Evolutionary conservation across 306 rosid species (phyloP).

Genomic region (Pyrus pyrifolia): DNA sequence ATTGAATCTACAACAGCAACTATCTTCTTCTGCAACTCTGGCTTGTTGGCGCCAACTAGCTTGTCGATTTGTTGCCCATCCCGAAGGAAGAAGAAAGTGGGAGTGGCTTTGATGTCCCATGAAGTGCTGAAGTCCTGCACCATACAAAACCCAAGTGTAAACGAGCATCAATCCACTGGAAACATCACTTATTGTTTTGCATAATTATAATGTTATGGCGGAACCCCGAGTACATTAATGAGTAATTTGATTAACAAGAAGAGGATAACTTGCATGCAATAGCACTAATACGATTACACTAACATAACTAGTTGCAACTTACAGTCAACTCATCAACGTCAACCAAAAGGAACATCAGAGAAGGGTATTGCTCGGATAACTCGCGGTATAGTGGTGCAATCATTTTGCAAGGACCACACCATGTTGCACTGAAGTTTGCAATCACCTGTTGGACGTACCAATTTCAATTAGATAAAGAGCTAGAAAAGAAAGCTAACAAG

Average conservation of each 20-base stretch:
- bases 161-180: neutral
- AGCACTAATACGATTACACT: neutral
- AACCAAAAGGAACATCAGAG: slow-evolving; percentile 69
- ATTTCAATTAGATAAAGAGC: slow-evolving; percentile 6
- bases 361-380: slow-evolving; percentile 72
- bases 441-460: slow-evolving; percentile 54
- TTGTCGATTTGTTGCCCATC: slow-evolving; percentile 83
- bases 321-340: slow-evolving; percentile 94
- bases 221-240: neutral
- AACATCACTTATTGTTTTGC: neutral
- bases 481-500: neutral
- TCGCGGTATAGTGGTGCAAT: slow-evolving; percentile 66
- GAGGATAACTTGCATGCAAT: neutral
- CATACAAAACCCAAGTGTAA: slow-evolving; percentile 1
- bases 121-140: slow-evolving; percentile 86
- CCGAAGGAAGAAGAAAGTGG: slow-evolving; percentile 89
- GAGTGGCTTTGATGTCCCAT: slow-evolving; percentile 98
- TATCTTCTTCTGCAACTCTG: slow-evolving; percentile 75
- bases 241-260: neutral
- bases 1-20: slow-evolving; percentile 47
- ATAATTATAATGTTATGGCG: neutral
- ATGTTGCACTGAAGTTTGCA: slow-evolving; percentile 92
- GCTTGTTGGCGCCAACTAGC: slow-evolving; percentile 96
- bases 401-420: slow-evolving; percentile 97
- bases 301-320: slow-evolving; percentile 22